Percentiles rank a stretch among this genome's conserved stretches.
Evolutionary conservation across 176 grass and related monocot species (phyloP).

Genomic region (Cocos nucifera): DNA sequence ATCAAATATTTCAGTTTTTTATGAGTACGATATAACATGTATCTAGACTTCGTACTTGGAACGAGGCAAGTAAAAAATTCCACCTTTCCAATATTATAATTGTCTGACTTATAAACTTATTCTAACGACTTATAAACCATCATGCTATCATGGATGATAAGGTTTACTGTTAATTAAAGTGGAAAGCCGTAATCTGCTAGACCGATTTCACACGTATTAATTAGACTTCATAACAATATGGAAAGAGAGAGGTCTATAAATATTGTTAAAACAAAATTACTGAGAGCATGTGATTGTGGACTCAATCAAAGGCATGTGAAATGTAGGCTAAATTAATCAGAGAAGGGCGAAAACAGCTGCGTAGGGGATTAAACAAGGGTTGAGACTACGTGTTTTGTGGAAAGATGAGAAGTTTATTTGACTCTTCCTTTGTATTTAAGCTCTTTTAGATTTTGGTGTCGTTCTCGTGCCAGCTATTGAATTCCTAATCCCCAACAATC

Average conservation of each 20-base stretch:
- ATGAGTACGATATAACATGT: too few relatives aligned
- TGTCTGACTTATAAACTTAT: too few relatives aligned
- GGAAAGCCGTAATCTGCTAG: too few relatives aligned
- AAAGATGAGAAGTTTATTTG: neutral
- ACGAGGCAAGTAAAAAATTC: too few relatives aligned
- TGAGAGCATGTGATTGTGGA: slow-evolving; percentile 16
- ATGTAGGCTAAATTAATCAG: slow-evolving; percentile 1
- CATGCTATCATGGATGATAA: too few relatives aligned
- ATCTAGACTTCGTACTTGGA: too few relatives aligned
- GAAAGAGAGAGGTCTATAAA: slow-evolving; percentile 8
- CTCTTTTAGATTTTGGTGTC: slow-evolving; percentile 11
- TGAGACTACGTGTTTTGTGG: too few relatives aligned
- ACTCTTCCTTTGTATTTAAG: slow-evolving; percentile 2
- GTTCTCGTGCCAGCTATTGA: slow-evolving; percentile 25
- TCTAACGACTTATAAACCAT: too few relatives aligned
- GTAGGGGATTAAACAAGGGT: too few relatives aligned
- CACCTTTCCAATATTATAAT: too few relatives aligned
- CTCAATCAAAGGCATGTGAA: slow-evolving; percentile 20
- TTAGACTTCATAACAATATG: neutral
- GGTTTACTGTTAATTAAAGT: neutral
- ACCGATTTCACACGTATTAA: neutral
- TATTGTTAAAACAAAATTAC: neutral
- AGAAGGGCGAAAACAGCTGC: neutral
- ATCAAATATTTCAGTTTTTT: too few relatives aligned
- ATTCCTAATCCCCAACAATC: neutral